Percentiles rank a stretch among this genome's conserved stretches.
Conservation (phyloP, 2,329 filamentous ascomycete genomes). For the Fusarium sp. region DNA sequence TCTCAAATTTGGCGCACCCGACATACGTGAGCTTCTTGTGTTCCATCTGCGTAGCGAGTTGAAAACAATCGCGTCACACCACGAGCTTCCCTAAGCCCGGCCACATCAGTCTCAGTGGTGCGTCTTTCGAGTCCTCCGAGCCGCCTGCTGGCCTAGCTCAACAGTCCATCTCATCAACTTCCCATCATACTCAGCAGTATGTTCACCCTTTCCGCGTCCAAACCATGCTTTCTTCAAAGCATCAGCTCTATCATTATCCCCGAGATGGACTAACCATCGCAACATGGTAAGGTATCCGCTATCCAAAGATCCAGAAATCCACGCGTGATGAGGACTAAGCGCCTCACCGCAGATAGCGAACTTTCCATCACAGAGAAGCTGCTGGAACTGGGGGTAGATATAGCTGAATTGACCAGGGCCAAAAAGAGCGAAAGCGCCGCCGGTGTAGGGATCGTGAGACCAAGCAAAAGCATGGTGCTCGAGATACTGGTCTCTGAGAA, state of each 20-base stretch:
- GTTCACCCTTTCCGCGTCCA: neutral
- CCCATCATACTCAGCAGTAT: constrained; percentile 9
- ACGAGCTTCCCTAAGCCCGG: too few relatives aligned
- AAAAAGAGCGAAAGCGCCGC: constrained; percentile 52
- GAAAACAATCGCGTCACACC: too few relatives aligned
- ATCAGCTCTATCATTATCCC: neutral
- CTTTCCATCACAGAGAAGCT: constrained; percentile 38
- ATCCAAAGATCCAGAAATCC: constrained; percentile 50
- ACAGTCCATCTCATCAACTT: constrained; percentile 2
- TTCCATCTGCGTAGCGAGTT: neutral
- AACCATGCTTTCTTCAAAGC: constrained; percentile 2
- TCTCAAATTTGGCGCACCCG: neutral
- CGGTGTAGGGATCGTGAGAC: constrained; percentile 45
- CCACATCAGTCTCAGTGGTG: neutral
- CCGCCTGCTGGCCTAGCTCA: neutral
- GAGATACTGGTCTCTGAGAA: constrained; percentile 7
- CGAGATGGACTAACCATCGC: neutral
- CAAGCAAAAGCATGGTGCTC: constrained; percentile 49
- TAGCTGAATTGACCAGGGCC: constrained; percentile 50
- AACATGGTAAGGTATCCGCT: constrained; percentile 38
- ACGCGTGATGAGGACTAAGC: constrained; percentile 48
- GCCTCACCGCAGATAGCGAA: constrained; percentile 51
- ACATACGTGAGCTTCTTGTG: too few relatives aligned
- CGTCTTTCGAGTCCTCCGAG: neutral
- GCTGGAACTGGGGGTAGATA: constrained; percentile 44